Evolutionary conservation across 352 stramenopile species (phyloP), one percentile per base, ranked within the genome.

Genomic region (Elongisporangium undulatum): DNA sequence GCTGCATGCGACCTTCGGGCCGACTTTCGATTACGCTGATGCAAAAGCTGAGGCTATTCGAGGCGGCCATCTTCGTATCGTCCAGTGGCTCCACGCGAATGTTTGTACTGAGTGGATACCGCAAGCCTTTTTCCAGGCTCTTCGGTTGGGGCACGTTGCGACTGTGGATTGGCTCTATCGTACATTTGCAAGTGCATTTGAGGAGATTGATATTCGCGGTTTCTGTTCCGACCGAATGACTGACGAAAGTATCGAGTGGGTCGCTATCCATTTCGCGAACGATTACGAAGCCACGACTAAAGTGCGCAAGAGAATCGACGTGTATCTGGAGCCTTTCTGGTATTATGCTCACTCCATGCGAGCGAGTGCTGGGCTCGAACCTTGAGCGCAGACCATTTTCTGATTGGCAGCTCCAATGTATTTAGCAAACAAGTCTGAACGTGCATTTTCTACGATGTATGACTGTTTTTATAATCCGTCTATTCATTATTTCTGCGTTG

Each of bases 1-100:
- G 68, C 49, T 75, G 49, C 68, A 72, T 24, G 50, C 15, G 68
- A 74, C 41, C 21, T 72, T 23, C 72, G 69, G 52, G 5, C 29
- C 29, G 29, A 41, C 29, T 13, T 41, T 4, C 9, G 29, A 41
- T 41, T 41, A 15, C 29, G 5, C 29, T 9, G 4, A 15, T 13
- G 29, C 8, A 9, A 41, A 41, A 41, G 29, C 8, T 41, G 8
- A 2, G 9, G 29, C 29, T 67, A 56, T 13, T 69, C 68, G 2
- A 69, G 58, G 4, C 64, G 64, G 16, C 66, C 61, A 23, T 22
- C 48, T 51, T 51, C 17, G 9, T 20, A 15, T 51, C 20, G 48
- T 51, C 6, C 17, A 51, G 48, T 51, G 48, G 20, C 48, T 51
- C 8, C 48, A 51, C 20, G 20, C 6, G 5, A 22, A 51, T 51